phyloP scores from a whole-genome alignment of 73 alveolate species.

The Tetrahymena malaccensis region DNA sequence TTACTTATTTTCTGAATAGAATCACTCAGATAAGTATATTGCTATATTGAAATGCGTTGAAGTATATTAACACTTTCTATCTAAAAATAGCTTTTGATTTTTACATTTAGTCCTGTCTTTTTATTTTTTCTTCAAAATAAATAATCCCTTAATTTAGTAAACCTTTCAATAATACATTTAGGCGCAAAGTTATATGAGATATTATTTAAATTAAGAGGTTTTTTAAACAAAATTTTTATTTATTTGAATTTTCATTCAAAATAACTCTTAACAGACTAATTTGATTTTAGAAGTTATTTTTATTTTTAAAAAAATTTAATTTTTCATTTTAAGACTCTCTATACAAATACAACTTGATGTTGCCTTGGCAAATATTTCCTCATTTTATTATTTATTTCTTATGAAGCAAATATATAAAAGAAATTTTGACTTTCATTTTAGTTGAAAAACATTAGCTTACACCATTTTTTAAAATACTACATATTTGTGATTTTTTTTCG shows the following conservation, averaged over 20 bases:
- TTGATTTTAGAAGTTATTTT: no score
- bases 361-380: not conserved
- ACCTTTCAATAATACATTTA: not conserved
- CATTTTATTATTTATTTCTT: no score
- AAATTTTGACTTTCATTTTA: not conserved
- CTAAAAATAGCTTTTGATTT: not conserved
- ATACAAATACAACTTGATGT: not conserved
- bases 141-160: no score
- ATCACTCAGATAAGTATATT: not conserved
- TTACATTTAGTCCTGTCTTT: not conserved
- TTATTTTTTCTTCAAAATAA: no score
- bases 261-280: not conserved
- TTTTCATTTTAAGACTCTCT: no score
- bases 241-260: not conserved
- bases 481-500: no score
- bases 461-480: not conserved
- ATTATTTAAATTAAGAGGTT: no score
- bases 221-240: no score
- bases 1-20: not conserved
- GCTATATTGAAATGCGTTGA: not conserved
- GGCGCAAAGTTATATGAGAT: no score
- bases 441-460: no score
- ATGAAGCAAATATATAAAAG: no score
- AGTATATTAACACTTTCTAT: not conserved
- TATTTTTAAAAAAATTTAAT: no score